Evolutionary conservation across 768 basidiomycete species (phyloP), one percentile per base, ranked within the genome.

Genomic region (Mycena haematopus): DNA sequence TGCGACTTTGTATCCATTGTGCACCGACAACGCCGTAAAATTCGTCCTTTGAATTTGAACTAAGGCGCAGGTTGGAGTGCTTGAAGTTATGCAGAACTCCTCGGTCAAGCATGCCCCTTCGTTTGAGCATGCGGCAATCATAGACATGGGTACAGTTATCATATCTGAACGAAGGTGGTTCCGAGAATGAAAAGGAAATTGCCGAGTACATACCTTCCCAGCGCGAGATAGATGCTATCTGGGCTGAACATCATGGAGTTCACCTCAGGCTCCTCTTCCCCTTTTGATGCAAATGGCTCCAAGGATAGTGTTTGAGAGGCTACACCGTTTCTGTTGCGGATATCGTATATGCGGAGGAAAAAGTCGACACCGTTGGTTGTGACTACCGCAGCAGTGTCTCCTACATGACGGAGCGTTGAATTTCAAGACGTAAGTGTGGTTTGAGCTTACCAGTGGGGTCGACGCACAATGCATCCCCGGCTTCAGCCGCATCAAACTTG

Each of bases 111-210:
- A 42, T 73, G 1, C 82, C 80, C n/a, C 42, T n/a, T 15, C 76
- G 73, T 22, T 75, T 71, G 19, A 88, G 68, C 69, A 79, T 84
- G 13, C 90, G 83, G 1, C 80, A 68, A 70, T 92, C 90, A 63
- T 91, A 91, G 3, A 92, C 71, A 58, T 90, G 85, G 1, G 78
- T 74, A 35, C 70, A 70, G 63, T 89, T 88, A 69, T 91, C 88
- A 46, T 73, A 83, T 2, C 52, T 53, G 19, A 38, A 25, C 3
- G 9, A 35, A 36, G 38, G 6, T 44, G 19, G 2, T 31, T 10
- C 22, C n/a, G 3, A 15, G 21, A 42, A 31, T 5, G 15, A n/a
- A 29, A 9, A 36, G 2, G 46, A 17, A 27, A 38, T 35, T 46
- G 29, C 25, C 3, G 33, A 25, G 10, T 5, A 38, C 45, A 10